Evolutionary conservation across 257 asterid genomes (phyloP).

Genomic region (Solanum appendiculatum): DNA sequence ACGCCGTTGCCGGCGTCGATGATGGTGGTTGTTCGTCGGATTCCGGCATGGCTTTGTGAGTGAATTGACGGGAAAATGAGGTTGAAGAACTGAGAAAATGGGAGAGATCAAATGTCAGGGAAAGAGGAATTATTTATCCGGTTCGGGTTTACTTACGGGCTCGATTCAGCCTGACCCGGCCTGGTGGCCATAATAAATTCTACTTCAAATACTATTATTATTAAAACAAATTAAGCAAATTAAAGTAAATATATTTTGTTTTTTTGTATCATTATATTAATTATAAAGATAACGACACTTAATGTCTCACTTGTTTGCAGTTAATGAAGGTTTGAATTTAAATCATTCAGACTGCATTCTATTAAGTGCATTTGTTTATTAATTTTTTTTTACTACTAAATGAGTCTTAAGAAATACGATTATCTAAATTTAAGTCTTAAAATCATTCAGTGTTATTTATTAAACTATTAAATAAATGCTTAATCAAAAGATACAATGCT

Average conservation of each 20-base stretch:
- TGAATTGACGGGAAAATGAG: not conserved
- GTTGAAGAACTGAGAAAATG: not conserved
- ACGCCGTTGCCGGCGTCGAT: not conserved
- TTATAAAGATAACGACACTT: not conserved
- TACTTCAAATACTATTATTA: too few relatives aligned
- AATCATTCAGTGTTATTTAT: too few relatives aligned
- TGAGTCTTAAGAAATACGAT: too few relatives aligned
- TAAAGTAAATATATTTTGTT: too few relatives aligned
- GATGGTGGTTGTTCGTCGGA: constrained; percentile 5
- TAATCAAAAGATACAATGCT: too few relatives aligned
- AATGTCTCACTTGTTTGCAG: not conserved
- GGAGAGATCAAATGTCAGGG: not conserved
- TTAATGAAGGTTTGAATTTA: not conserved
- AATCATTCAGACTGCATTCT: too few relatives aligned
- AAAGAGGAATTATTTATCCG: not conserved
- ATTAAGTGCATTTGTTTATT: too few relatives aligned
- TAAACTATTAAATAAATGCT: too few relatives aligned
- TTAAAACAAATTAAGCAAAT: not conserved
- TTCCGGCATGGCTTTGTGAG: constrained; percentile 3
- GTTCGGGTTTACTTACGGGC: not conserved
- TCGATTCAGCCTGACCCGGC: not conserved
- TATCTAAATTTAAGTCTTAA: too few relatives aligned
- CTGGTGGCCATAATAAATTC: not conserved
- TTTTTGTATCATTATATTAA: not conserved
- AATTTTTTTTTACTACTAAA: too few relatives aligned